Base-by-base conservation (phyloP, 75 land plant genomes). In the Gnetum montanum region DNA sequence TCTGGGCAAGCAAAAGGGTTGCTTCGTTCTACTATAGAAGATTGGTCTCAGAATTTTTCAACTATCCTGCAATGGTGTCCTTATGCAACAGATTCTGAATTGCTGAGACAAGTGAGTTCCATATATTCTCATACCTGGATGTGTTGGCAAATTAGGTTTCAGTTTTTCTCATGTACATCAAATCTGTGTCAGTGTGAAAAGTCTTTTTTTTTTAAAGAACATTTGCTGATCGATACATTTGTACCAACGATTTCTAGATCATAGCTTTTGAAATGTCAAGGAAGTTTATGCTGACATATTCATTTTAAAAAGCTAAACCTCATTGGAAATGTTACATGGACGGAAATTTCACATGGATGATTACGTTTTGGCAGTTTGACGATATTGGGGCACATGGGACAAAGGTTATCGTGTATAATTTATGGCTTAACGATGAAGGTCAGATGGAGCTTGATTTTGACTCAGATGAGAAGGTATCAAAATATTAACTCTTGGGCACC, bases 301-400 rank as follows among this genome's bases (percentile, higher is more conserved):
- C 15, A 40, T 40, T 40, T 10, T 40, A 15, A 40, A 40, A 40
- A 10, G 41, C 41, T 40, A 40, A 40, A 40, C 41, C 15, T 10
- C 15, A 15, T 40, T 40, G 15, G 41, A 40, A 15, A 40, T 40
- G 48, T 37, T 58, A 13, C 12, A 18, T 5, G 11, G 45, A 27
- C 15, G 27, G 31, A n/a, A n/a, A n/a, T n/a, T n/a, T n/a, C n/a
- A n/a, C n/a, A n/a, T n/a, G n/a, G n/a, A n/a, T n/a, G n/a, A n/a
- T n/a, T n/a, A 34, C 25, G 67, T 30, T 35, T 59, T 49, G 36
- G 59, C 87, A 90, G 96, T 90, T 77, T 71, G 67, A 77, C 54
- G 81, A 83, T 50, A 70, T 90, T 56, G 91, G 91, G 20, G 26
- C 65, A 44, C 94, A 94, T 70, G 98, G 98, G 4, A 94, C 98